Evolutionary conservation across 768 basidiomycete genomes (phyloP), one percentile per base, ranked within the genome.

Genomic region (Panaeolus cyanescens): DNA sequence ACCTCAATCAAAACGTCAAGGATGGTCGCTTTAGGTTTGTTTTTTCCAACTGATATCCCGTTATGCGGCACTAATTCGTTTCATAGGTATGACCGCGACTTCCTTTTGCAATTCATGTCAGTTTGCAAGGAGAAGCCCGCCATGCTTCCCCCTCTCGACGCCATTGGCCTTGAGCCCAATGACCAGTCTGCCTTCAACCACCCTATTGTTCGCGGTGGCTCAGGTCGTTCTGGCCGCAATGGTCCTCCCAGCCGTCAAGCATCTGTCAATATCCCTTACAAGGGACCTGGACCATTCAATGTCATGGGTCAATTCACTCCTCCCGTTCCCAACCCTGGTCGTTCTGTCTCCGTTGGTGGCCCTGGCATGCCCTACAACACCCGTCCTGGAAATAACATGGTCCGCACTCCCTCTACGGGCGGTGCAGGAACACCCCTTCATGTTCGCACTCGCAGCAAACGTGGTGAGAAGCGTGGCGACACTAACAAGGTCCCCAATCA

Each of bases 61-160:
- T 30, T 34, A 31, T 34, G 17, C 17, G 54, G 5, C 36, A 55
- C n/a, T 57, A 54, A 50, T 50, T 40, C n/a, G 13, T 62, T 34
- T 66, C 22, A 50, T 63, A 94, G 96, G 69, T 99, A 99, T 72
- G 95, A 98, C 73, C 94, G 96, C 33, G 94, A 96, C 19, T 99
- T 99, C 87, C 84, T 99, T 25, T 77, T 99, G 61, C 96, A 99
- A 72, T 99, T 99, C 79, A 95, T 97, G 92, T 76, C 79, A 22
- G 77, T 96, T 62, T 99, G 97, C 83, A 92, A 88, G 74, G 96
- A 98, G 78, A 96, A 95, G 75, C 96, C 97, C 3, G 94, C 93
- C 58, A 82, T 85, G 59, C 88, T 98, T 28, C 94, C 95, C 37
- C 86, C 93, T 62, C 84, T 98, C 58, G 94, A 95, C 65, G 89